These are phyloP conservation scores for Backusella morwellensis DNA, from an alignment of 192 early-diverging fungal species.

Conservation along the genomic window DNA sequence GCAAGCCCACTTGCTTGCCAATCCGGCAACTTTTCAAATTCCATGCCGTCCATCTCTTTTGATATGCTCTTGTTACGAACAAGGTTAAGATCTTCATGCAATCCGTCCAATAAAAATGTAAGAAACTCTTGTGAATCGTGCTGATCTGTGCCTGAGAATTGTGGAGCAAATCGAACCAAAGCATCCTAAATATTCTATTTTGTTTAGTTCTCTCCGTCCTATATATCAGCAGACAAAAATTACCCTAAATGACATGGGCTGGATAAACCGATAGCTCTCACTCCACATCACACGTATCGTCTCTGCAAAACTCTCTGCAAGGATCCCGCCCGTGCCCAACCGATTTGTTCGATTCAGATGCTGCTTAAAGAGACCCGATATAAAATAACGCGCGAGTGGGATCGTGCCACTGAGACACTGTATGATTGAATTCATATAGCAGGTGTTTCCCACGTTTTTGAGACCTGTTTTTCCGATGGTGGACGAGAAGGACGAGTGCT, in stretches of 20 bases:
- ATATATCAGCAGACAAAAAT: neutral
- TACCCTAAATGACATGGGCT: constrained; percentile 75
- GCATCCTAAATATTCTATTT: constrained; percentile 35
- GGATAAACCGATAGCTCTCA: constrained; percentile 70
- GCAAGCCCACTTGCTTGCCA: constrained; percentile 55
- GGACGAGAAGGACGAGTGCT: constrained; percentile 39
- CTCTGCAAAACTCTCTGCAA: constrained; percentile 76
- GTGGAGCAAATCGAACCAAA: constrained; percentile 73
- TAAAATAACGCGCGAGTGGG: constrained; percentile 71
- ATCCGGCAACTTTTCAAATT: constrained; percentile 69
- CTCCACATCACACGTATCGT: constrained; percentile 84
- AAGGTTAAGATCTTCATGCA: constrained; percentile 91
- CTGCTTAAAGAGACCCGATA: constrained; percentile 54
- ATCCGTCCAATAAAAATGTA: constrained; percentile 78
- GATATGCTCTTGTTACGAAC: constrained; percentile 32
- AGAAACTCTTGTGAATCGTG: constrained; percentile 98
- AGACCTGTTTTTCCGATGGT: constrained; percentile 67
- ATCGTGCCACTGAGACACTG: constrained; percentile 74
- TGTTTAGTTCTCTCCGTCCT: neutral
- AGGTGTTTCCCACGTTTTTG: constrained; percentile 83
- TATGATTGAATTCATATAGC: constrained; percentile 83
- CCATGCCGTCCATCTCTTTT: constrained; percentile 46
- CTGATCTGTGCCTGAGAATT: constrained; percentile 89
- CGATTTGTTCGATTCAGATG: constrained; percentile 66
- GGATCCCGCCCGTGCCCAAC: constrained; percentile 67